Conservation (phyloP, 1,284 basidiomycete species). For the Puccinia coronata region DNA sequence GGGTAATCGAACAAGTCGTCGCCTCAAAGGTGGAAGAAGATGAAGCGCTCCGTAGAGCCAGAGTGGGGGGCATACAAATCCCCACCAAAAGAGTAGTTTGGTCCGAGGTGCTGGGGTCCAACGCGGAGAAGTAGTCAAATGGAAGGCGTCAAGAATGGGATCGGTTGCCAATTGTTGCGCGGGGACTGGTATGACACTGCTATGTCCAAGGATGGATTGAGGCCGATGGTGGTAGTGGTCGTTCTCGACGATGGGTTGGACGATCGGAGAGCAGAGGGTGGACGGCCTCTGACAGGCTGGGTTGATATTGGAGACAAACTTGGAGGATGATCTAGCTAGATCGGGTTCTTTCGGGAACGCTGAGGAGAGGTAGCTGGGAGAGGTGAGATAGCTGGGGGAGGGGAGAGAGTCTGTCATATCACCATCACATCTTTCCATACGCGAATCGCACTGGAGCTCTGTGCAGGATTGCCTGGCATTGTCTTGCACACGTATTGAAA, state of each 20-base stretch:
- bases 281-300: constrained; percentile 4
- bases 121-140: constrained; percentile 4
- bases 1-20: not conserved
- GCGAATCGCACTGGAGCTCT: not conserved
- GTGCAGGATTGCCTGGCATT: not conserved
- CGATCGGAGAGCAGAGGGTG: not conserved
- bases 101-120: constrained; percentile 4
- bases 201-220: constrained; percentile 2
- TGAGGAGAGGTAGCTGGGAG: constrained; percentile 1
- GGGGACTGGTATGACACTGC: not conserved
- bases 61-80: constrained; percentile 21
- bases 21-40: constrained; percentile 10
- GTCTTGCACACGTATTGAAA: constrained; percentile 15
- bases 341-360: constrained; percentile 13
- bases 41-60: constrained; percentile 30
- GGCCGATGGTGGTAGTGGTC: not conserved
- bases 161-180: constrained; percentile 4
- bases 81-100: constrained; percentile 32
- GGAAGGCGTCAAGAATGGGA: constrained; percentile 7
- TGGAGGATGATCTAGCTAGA: not conserved
- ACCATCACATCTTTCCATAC: not conserved
- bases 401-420: constrained; percentile 8
- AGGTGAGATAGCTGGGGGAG: not conserved
- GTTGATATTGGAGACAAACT: constrained; percentile 1
- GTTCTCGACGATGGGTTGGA: not conserved